Percentiles rank a stretch among this genome's conserved stretches.
Conservation (phyloP, 73 alveolate genomes). For the Paramecium octaurelia region DNA sequence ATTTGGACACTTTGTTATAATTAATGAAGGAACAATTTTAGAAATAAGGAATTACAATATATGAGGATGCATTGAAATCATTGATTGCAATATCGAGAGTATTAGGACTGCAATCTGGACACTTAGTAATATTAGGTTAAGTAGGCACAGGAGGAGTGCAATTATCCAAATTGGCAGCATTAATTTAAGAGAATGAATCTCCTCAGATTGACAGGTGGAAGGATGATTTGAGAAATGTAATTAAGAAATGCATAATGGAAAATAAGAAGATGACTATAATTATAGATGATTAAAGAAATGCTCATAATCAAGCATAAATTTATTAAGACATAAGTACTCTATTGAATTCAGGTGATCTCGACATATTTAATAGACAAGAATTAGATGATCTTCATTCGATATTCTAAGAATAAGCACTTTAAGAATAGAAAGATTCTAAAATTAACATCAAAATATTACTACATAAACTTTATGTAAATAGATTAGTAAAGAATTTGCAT, state of each 20-base stretch:
- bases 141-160: background rate
- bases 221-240: background rate
- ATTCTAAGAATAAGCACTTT: constrained; percentile 64
- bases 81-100: background rate
- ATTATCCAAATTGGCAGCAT: background rate
- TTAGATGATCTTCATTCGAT: constrained; percentile 64
- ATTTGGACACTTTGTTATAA: background rate
- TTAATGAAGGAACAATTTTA: background rate
- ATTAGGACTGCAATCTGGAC: background rate
- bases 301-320: constrained; percentile 77
- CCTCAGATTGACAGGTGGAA: constrained; percentile 45
- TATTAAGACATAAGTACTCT: constrained; percentile 96
- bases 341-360: constrained; percentile 96
- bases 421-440: constrained; percentile 63
- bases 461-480: constrained; percentile 72
- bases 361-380: constrained; percentile 58
- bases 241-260: background rate
- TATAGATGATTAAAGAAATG: constrained; percentile 94
- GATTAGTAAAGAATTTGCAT: constrained; percentile 95
- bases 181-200: background rate
- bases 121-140: background rate
- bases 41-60: background rate
- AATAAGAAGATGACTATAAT: background rate
- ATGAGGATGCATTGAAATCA: background rate
- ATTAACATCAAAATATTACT: constrained; percentile 1